phyloP scores from a whole-genome alignment of 495 filamentous ascomycete genomes.

The Amorphotheca resinae region DNA sequence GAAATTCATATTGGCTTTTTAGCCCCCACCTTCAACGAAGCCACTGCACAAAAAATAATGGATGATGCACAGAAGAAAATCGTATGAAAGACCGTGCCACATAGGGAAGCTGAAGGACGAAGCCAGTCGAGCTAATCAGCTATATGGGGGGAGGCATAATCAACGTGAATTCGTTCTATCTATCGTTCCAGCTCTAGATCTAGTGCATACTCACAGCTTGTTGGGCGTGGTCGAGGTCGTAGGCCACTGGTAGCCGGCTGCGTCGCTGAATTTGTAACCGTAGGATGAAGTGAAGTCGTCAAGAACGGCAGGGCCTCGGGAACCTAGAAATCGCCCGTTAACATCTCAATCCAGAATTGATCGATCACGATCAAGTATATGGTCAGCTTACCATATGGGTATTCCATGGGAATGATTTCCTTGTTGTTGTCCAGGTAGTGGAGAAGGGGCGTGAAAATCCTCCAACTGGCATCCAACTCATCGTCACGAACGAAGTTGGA shows the following conservation, averaged over 20 bases:
- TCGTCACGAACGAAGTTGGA: constrained; percentile 99
- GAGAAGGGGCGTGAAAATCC: constrained; percentile 92
- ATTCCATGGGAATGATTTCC: constrained; percentile 99
- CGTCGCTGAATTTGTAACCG: constrained; percentile 97
- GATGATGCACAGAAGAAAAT: too few species aligned
- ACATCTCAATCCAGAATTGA: neutral
- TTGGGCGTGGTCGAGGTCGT: constrained; percentile 35
- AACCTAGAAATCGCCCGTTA: constrained; percentile 44
- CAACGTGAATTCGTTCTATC: constrained; percentile 15
- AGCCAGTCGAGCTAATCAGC: neutral
- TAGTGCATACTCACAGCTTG: constrained; percentile 20
- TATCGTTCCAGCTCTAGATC: constrained; percentile 6
- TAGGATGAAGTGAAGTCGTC: constrained; percentile 98
- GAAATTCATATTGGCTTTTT: neutral
- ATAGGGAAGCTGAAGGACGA: neutral
- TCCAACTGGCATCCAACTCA: constrained; percentile 96
- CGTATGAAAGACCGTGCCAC: neutral
- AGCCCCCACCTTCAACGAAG: neutral
- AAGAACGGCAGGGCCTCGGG: constrained; percentile 87
- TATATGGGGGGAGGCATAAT: constrained; percentile 1
- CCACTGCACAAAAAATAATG: neutral
- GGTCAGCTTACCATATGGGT: constrained; percentile 81
- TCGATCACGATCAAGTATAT: neutral
- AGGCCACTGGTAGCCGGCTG: constrained; percentile 92
- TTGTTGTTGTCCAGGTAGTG: constrained; percentile 98